Conservation (phyloP, 2,329 filamentous ascomycete species). For the Trichothecium roseum region DNA sequence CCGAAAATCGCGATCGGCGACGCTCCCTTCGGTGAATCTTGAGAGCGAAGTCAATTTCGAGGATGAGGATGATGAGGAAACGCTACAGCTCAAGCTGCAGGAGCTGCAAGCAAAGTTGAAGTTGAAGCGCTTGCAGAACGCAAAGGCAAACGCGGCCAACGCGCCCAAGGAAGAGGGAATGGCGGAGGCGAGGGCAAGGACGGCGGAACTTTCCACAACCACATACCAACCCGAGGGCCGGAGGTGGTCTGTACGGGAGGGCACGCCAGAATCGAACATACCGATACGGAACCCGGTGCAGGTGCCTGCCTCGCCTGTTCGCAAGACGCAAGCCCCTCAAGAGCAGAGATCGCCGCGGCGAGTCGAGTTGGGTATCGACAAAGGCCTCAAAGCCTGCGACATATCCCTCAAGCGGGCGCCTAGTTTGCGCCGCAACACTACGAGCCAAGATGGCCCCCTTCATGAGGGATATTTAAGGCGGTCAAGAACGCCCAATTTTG, state of each 20-base stretch:
- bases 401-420: conserved; percentile 73
- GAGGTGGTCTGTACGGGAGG: conserved; percentile 11
- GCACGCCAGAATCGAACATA: conserved; percentile 14
- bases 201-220: too few relatives aligned
- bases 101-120: conserved; percentile 83
- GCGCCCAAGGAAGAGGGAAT: conserved; percentile 9
- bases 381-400: conserved; percentile 69
- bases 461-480: conserved; percentile 30
- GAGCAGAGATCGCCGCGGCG: conserved; percentile 67
- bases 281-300: conserved; percentile 36
- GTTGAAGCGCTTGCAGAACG: conserved; percentile 73
- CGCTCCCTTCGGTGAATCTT: conserved; percentile 16
- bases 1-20: conserved; percentile 13
- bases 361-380: conserved; percentile 78
- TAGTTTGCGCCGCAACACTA: conserved; percentile 17
- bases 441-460: neutral
- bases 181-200: conserved; percentile 6
- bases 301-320: conserved; percentile 67
- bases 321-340: conserved; percentile 36
- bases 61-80: conserved; percentile 78
- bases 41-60: conserved; percentile 29
- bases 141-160: conserved; percentile 13
- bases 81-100: conserved; percentile 71
- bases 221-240: too few relatives aligned
- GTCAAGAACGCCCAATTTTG: conserved; percentile 26